Base-by-base conservation (phyloP, 176 grass and related monocot genomes). In the Carex cristatella region DNA sequence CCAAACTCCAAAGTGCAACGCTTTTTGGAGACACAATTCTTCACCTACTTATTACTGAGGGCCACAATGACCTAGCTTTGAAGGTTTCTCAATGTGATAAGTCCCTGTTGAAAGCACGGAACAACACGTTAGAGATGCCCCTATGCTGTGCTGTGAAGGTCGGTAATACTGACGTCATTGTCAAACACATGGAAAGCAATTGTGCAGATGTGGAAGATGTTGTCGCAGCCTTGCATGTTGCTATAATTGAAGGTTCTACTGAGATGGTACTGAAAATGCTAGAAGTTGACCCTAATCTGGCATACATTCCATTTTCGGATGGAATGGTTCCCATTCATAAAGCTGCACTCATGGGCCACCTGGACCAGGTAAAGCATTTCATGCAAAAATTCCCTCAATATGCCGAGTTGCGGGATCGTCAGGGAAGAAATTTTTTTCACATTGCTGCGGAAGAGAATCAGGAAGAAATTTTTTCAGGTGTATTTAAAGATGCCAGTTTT, bases 391-490 rank as follows among this genome's bases (percentile, higher is more conserved):
- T 31, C 16, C 71, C 15, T 76, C 5, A 76, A 54, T 1, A 12
- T 51, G 71, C 40, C 14, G 2, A 5, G 18, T 48, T 76, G 42
- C 5, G 23, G 18, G 42, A 76, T 53, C 18, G 13, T 54, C 7
- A 0, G 28, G 15, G 71, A 23, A 76, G 15, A 10, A 76, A 76
- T 27, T 0, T 76, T 19, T 48, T 76, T 16, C 72, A 76, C 40
- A 48, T 76, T 51, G 44, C n/a, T 53, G 71, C n/a, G 19, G 71
- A 76, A 53, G 7, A 16, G 3, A 53, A 54, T 0, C 0, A 0
- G 10, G 0, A 1, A 7, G 0, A 4, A 2, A 0, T 0, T 2
- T 10, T 49, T 49, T 49, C 1, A 9, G 1, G 8, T 49, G 8
- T 10, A 49, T 49, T 49, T 35, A 0, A 0, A 7, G 15, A 80